Evolutionary conservation across 2,329 filamentous ascomycete species (phyloP).

Genomic region (Incumbomyces delicatus): DNA sequence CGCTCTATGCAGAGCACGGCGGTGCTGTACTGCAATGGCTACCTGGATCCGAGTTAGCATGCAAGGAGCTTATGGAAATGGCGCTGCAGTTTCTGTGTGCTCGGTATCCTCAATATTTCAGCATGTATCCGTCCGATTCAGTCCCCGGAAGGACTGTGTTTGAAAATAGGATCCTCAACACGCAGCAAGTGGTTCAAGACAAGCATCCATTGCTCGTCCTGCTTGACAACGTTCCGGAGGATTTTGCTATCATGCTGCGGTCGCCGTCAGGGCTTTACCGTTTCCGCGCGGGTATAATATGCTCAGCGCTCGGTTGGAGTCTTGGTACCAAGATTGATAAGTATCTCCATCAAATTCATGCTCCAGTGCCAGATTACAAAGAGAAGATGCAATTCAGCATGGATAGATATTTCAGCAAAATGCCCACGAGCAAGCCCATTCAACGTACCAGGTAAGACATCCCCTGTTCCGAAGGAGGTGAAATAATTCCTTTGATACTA

Average conservation of each 20-base stretch:
- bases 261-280: constrained; percentile 65
- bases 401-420: constrained; percentile 73
- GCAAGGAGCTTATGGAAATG: constrained; percentile 85
- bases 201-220: constrained; percentile 60
- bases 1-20: constrained; percentile 54
- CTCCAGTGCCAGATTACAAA: constrained; percentile 68
- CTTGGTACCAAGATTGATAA: constrained; percentile 63
- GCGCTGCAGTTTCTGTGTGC: constrained; percentile 66
- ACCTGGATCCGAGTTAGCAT: constrained; percentile 67
- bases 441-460: constrained; percentile 35
- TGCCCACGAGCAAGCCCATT: constrained; percentile 64
- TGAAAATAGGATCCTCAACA: constrained; percentile 59
- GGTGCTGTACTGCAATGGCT: constrained; percentile 55
- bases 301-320: constrained; percentile 73
- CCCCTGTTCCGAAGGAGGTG: neutral
- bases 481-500: neutral
- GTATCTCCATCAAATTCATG: constrained; percentile 61
- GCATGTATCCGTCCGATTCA: constrained; percentile 26
- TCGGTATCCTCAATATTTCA: constrained; percentile 68
- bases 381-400: constrained; percentile 83
- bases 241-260: constrained; percentile 68
- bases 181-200: constrained; percentile 48
- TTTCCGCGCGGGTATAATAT: constrained; percentile 67
- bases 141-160: constrained; percentile 47
- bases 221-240: constrained; percentile 70